Evolutionary conservation across 371 early-diverging fungal species (phyloP).

Genomic region (Cladochytrium tenue): DNA sequence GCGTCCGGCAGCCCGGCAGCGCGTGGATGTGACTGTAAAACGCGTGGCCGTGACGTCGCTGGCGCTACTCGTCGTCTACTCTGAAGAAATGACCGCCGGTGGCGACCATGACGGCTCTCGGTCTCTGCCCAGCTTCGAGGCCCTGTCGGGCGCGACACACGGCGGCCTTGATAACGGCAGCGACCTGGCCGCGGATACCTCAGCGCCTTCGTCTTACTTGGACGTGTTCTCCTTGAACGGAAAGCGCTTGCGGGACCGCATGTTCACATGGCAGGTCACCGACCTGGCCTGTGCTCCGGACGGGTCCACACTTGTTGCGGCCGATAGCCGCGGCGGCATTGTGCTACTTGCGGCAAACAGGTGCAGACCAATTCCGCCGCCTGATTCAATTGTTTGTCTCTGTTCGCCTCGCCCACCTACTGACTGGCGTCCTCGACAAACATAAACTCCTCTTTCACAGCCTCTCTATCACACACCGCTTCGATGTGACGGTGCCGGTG

Average conservation of each 20-base stretch:
- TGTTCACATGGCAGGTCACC: conserved; percentile 24
- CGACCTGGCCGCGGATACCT: neutral
- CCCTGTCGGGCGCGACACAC: neutral
- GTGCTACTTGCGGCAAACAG: conserved; percentile 25
- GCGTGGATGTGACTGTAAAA: conserved; percentile 26
- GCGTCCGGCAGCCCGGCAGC: conserved; percentile 27
- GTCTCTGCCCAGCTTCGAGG: too few relatives aligned
- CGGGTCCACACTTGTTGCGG: conserved; percentile 26
- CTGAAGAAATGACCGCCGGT: conserved; percentile 27
- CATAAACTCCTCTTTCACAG: conserved; percentile 12
- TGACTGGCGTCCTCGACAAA: neutral
- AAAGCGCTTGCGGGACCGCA: conserved; percentile 15
- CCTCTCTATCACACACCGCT: conserved; percentile 29
- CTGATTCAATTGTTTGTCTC: too few relatives aligned
- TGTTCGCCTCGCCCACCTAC: neutral
- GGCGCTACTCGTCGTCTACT: conserved; percentile 37
- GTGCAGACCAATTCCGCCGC: conserved; percentile 8
- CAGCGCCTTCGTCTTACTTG: conserved; percentile 16
- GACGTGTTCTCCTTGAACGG: conserved; percentile 41
- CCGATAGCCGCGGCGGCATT: conserved; percentile 32
- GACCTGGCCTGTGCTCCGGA: conserved; percentile 22
- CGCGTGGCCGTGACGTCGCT: conserved; percentile 36
- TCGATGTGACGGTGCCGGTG: conserved; percentile 29
- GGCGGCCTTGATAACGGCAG: neutral
- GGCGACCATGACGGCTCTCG: neutral